phyloP scores from a whole-genome alignment of 2,329 filamentous ascomycete species.

The Aspergillus unguis region DNA sequence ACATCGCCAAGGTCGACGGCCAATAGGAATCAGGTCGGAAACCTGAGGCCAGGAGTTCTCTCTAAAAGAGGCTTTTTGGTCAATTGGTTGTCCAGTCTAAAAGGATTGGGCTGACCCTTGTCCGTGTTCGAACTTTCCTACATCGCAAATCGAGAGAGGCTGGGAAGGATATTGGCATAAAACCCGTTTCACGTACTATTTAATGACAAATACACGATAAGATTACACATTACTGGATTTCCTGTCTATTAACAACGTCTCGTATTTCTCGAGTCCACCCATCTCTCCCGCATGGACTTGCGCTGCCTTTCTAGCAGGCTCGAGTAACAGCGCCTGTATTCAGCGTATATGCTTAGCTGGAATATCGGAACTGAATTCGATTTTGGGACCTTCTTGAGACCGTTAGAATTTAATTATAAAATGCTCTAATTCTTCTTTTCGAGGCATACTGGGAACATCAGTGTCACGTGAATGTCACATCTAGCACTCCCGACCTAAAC shows the following conservation, averaged over 20 bases:
- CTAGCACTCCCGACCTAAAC: slow-evolving; percentile 17
- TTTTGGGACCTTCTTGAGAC: too few relatives aligned
- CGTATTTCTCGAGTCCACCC: too few relatives aligned
- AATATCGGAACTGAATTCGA: too few relatives aligned
- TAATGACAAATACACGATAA: slow-evolving; percentile 26
- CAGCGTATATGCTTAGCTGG: too few relatives aligned
- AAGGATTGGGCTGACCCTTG: slow-evolving; percentile 12
- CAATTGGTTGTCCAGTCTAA: slow-evolving; percentile 5
- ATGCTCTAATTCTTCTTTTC: neutral
- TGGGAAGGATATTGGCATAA: slow-evolving; percentile 17
- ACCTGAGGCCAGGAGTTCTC: slow-evolving; percentile 32
- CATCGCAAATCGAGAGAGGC: slow-evolving; percentile 8
- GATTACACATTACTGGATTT: neutral
- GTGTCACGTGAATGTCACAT: slow-evolving; percentile 21
- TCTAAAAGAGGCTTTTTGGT: slow-evolving; percentile 25
- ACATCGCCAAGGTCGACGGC: slow-evolving; percentile 74
- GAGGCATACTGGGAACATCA: neutral
- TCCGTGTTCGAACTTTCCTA: slow-evolving; percentile 7
- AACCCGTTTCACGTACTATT: slow-evolving; percentile 27
- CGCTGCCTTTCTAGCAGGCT: too few relatives aligned
- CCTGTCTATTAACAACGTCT: too few relatives aligned
- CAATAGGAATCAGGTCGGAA: slow-evolving; percentile 39
- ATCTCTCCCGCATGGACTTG: too few relatives aligned
- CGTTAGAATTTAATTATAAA: too few relatives aligned
- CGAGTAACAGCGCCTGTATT: too few relatives aligned